Base-by-base conservation (phyloP, 2,329 filamentous ascomycete species). In the Paramyrothecium sp. region DNA sequence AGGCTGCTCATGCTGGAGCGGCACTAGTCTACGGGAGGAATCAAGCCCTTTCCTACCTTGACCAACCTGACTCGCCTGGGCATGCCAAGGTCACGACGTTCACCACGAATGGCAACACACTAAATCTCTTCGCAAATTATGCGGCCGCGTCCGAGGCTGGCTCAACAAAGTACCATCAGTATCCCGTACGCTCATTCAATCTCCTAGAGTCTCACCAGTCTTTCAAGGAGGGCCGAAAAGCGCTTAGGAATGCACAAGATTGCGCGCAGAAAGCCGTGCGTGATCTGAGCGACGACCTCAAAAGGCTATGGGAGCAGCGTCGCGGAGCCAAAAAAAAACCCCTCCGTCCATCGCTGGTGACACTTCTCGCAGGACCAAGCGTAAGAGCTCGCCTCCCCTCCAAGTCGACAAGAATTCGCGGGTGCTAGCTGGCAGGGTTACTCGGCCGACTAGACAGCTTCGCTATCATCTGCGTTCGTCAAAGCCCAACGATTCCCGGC, bases 101-200 rank as follows among this genome's bases (percentile, higher is more conserved):
- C 50, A 62, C 61, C 22, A 67, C 65, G 1, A 54, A 71, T 34
- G 69, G 69, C n/a, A 57, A 50, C 3, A 58, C 33, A 17, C 34
- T 71, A 33, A 59, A 67, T 51, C 47, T 67, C 8, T 71, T 52
- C n/a, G 65, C 68, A 1, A 68, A 72, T 20, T 65, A 70, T 51
- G 58, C 67, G 16, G 48, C 53, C 1, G 13, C 3, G n/a, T 44
- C 63, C 3, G 44, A 54, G 16, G 53, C 63, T 10, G 63, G 61
- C 20, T 55, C 38, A 7, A 8, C 63, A 5, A 4, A 64, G 50
- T 68, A 68, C 50, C 62, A 67, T 59, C 65, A 69, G 54, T 65
- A 62, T 46, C 57, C 22, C 17, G 26, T 62, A 50, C 30, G 20
- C 8, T 62, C 59, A 7, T 57, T 53, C 3, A 59, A 61, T 22